Evolutionary conservation across 331 rosid genomes (phyloP).

Genomic region (Acacia pycnantha): DNA sequence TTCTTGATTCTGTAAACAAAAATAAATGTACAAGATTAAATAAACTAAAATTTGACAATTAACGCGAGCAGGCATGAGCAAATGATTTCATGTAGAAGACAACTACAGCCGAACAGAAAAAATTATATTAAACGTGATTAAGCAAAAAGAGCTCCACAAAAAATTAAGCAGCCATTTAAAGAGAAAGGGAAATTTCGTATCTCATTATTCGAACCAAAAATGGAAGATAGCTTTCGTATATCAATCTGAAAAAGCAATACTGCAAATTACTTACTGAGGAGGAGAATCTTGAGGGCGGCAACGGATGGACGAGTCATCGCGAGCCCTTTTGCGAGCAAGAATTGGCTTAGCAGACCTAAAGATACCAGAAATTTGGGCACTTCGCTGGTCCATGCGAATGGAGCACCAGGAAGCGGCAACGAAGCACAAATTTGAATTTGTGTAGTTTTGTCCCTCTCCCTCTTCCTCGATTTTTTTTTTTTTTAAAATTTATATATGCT

Average conservation of each 20-base stretch:
- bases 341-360: constrained; percentile 78
- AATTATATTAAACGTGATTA: neutral
- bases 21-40: neutral
- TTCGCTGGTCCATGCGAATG: constrained; percentile 37
- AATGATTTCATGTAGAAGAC: neutral
- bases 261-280: constrained; percentile 30
- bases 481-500: too few relatives aligned
- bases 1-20: constrained; percentile 36
- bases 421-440: neutral
- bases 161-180: neutral
- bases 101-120: neutral
- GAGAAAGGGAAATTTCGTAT: neutral
- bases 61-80: neutral
- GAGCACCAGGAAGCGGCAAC: neutral
- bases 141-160: neutral
- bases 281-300: constrained; percentile 13
- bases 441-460: neutral
- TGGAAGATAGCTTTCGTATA: neutral
- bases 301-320: constrained; percentile 29
- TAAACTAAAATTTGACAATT: neutral
- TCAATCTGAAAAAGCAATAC: neutral
- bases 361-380: constrained; percentile 52
- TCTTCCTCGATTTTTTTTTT: neutral
- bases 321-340: constrained; percentile 70
- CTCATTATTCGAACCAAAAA: neutral